These are phyloP conservation scores for Elasticomyces elasticus DNA, from an alignment of 495 filamentous ascomycete species.

Conservation along the genomic window DNA sequence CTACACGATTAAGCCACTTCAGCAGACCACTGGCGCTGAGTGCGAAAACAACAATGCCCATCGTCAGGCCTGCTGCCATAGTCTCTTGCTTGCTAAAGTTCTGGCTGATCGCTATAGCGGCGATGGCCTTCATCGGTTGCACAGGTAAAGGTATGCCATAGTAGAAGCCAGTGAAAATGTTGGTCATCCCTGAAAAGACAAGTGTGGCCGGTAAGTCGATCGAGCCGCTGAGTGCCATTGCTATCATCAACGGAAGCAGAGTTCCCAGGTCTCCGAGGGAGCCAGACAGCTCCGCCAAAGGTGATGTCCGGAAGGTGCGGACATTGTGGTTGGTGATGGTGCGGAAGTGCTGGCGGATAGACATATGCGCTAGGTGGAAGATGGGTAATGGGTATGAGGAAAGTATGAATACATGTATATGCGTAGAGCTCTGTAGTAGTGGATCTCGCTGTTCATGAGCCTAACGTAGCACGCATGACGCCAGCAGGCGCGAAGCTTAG, in stretches of 20 bases:
- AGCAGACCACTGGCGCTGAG: slow-evolving; percentile 69
- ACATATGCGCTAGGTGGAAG: slow-evolving; percentile 1
- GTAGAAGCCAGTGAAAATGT: slow-evolving; percentile 66
- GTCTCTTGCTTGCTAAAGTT: slow-evolving; percentile 55
- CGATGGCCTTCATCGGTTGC: slow-evolving; percentile 66
- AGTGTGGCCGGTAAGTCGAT: slow-evolving; percentile 77
- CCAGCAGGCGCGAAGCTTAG: too few relatives aligned
- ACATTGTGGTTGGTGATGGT: slow-evolving; percentile 36
- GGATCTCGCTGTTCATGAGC: too few relatives aligned
- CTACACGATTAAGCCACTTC: slow-evolving; percentile 53
- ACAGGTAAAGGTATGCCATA: slow-evolving; percentile 85
- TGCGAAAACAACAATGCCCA: slow-evolving; percentile 58
- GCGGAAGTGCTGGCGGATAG: slow-evolving; percentile 13
- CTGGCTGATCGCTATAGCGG: slow-evolving; percentile 68
- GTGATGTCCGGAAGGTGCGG: slow-evolving; percentile 42
- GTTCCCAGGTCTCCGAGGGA: slow-evolving; percentile 86
- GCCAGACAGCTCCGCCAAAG: slow-evolving; percentile 77
- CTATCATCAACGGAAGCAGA: slow-evolving; percentile 77
- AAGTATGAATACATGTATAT: not conserved
- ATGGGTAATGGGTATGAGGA: not conserved
- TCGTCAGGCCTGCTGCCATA: slow-evolving; percentile 69
- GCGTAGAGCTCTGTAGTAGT: too few relatives aligned
- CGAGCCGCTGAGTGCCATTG: slow-evolving; percentile 60
- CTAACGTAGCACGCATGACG: too few relatives aligned
- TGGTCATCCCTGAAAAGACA: slow-evolving; percentile 77